Conservation (phyloP, 139 green algal species). For the Coelastrella sp. region DNA sequence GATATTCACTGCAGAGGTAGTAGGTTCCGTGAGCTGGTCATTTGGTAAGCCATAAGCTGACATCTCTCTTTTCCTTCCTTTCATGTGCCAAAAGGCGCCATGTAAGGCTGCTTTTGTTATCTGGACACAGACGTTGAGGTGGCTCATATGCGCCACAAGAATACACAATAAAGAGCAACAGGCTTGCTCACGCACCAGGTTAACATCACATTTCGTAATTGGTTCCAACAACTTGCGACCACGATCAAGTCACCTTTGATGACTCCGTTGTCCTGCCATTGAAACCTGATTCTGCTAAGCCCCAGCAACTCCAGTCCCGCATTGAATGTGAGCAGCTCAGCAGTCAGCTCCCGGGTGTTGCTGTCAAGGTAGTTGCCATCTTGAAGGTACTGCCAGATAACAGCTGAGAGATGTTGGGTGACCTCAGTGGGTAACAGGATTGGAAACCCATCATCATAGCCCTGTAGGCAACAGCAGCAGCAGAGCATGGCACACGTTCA, state of each 20-base stretch:
- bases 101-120: too few relatives aligned
- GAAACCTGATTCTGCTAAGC: background rate
- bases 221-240: background rate
- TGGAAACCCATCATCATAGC: constrained; percentile 52
- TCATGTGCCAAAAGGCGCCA: too few relatives aligned
- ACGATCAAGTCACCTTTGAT: background rate
- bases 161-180: background rate
- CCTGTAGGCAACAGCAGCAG: constrained; percentile 7
- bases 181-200: background rate
- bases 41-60: too few relatives aligned
- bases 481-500: background rate
- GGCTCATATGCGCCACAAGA: too few relatives aligned
- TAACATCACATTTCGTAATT: too few relatives aligned
- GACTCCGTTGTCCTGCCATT: constrained; percentile 25
- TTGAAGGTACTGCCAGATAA: constrained; percentile 45
- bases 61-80: too few relatives aligned
- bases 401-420: background rate
- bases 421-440: constrained; percentile 51
- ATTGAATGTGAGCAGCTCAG: constrained; percentile 46
- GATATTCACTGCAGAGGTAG: too few relatives aligned
- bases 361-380: constrained; percentile 63
- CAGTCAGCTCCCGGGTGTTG: background rate
- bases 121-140: too few relatives aligned
- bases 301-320: constrained; percentile 36
- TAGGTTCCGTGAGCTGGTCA: too few relatives aligned